Evolutionary conservation across 2,329 filamentous ascomycete species (phyloP).

Genomic region (Penicillium sp.): DNA sequence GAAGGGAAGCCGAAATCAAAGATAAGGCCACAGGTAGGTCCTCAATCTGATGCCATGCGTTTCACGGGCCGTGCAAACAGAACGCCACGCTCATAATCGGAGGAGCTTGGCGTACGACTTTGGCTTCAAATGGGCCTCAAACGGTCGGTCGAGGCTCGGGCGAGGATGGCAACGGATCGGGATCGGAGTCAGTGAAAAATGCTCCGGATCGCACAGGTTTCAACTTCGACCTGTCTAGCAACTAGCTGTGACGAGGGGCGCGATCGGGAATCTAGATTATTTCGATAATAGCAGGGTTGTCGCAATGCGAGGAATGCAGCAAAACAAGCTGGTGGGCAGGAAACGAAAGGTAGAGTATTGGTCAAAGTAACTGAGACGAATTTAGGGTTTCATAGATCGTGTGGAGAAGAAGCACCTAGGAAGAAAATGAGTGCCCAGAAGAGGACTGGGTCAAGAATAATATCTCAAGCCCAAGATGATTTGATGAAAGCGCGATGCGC

Average conservation of each 20-base stretch:
- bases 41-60: slow-evolving; percentile 31
- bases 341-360: background rate
- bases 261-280: background rate
- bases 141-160: background rate
- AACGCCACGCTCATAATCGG: slow-evolving; percentile 26
- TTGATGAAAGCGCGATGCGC: slow-evolving; percentile 21
- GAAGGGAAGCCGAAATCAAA: slow-evolving; percentile 27
- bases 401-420: background rate
- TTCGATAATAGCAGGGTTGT: slow-evolving; percentile 7
- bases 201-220: background rate
- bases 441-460: slow-evolving; percentile 7
- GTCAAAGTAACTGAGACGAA: background rate
- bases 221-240: background rate
- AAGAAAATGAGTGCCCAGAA: background rate
- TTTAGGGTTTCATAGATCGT: background rate
- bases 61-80: slow-evolving; percentile 19
- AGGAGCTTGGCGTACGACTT: slow-evolving; percentile 11
- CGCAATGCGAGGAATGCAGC: slow-evolving; percentile 8
- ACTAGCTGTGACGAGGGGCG: background rate
- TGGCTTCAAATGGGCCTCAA: background rate
- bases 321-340: background rate
- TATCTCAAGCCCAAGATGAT: slow-evolving; percentile 11
- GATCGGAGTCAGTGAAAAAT: background rate
- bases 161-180: background rate
- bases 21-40: slow-evolving; percentile 13